Base-by-base conservation (phyloP, 139 green algal genomes). In the Closterium sp. region DNA sequence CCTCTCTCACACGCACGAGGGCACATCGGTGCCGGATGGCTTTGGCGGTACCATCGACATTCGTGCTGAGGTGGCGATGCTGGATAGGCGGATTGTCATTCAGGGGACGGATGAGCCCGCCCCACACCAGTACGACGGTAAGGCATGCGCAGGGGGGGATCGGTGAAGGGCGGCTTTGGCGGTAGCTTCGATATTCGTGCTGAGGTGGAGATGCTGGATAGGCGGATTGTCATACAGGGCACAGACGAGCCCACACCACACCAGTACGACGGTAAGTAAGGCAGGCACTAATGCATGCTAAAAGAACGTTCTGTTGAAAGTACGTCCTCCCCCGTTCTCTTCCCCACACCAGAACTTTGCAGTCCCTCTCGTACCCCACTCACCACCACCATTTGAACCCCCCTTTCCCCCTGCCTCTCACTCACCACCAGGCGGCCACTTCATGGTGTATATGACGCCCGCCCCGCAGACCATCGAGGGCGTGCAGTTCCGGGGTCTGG, bases 361-460 rank as follows among this genome's bases (percentile, higher is more conserved):
- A n/a, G n/a, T n/a, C n/a, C n/a, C n/a, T n/a, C n/a, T 66, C 43
- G 12, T 16, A 66, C 12, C 43, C 43, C 43, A 66, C 43, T 66
- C 43, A 66, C 43, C 43, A 16, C 43, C 21, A 16, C 21, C 3
- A 66, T 3, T 84, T 38, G 5, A 66, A 16, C 4, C 36, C 43
- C 43, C 43, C 9, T 16, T 66, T 66, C 21, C 4, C 31, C 84
- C 30, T 33, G 2, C 31, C 84, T 87, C 9, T 35, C 19, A 21
- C 4, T n/a, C n/a, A n/a, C n/a, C n/a, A n/a, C n/a, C 34, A 91
- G 89, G 89, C 4, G 90, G 90, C 1, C 90, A 90, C 90, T 92
- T 92, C 84, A 92, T 92, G 8, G 23, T 93, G 7, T 90, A 91
- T 2, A 36, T 89, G 23, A 93, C 90, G 12, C 69, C 0, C 33